phyloP scores from a whole-genome alignment of 2,329 filamentous ascomycete genomes.

The Bipolaris oryzae region DNA sequence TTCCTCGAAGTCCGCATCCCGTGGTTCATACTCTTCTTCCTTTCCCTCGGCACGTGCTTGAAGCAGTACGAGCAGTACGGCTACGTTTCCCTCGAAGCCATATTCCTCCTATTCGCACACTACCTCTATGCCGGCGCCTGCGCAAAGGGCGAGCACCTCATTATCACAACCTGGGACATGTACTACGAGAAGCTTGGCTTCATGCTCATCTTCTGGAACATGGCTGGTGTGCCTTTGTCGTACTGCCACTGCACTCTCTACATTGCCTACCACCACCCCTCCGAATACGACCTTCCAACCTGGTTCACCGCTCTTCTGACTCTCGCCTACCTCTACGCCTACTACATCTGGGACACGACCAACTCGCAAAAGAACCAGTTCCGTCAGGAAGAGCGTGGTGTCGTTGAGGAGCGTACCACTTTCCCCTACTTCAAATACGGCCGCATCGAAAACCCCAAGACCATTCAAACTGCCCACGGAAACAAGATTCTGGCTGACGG shows the following conservation, averaged over 20 bases:
- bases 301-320: slow-evolving; percentile 70
- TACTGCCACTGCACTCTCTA: slow-evolving; percentile 95
- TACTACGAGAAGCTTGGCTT: slow-evolving; percentile 97
- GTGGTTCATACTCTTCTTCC: slow-evolving; percentile 87
- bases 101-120: slow-evolving; percentile 85
- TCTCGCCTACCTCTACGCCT: slow-evolving; percentile 76
- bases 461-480: slow-evolving; percentile 73
- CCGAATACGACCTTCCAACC: slow-evolving; percentile 77
- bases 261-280: slow-evolving; percentile 80
- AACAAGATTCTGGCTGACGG: slow-evolving; percentile 82
- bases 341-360: slow-evolving; percentile 91
- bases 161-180: slow-evolving; percentile 92
- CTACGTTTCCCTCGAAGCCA: slow-evolving; percentile 83
- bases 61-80: slow-evolving; percentile 85
- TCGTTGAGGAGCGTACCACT: slow-evolving; percentile 69
- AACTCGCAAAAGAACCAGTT: slow-evolving; percentile 96
- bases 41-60: slow-evolving; percentile 75
- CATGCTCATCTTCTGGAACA: slow-evolving; percentile 98
- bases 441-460: slow-evolving; percentile 78
- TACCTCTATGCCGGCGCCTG: slow-evolving; percentile 93
- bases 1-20: slow-evolving; percentile 92
- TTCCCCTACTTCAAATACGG: slow-evolving; percentile 94
- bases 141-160: slow-evolving; percentile 89
- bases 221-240: slow-evolving; percentile 85
- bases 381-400: slow-evolving; percentile 78